phyloP scores from a whole-genome alignment of 371 early-diverging fungal genomes.

The Mucor ambiguus region DNA sequence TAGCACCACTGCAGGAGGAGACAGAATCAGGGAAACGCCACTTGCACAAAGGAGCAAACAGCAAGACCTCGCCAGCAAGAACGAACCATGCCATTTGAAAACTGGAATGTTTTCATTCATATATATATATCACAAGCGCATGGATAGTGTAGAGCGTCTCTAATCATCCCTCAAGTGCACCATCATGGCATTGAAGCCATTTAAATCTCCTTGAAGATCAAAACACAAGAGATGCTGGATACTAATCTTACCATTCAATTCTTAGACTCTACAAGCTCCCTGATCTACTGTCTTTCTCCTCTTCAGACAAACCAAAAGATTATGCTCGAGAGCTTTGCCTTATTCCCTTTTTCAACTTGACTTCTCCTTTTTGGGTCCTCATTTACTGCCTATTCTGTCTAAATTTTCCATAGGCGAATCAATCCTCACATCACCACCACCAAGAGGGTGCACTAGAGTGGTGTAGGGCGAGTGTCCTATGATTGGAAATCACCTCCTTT shows the following conservation, averaged over 20 bases:
- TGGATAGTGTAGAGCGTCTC: neutral
- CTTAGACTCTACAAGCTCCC: neutral
- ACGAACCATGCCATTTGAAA: neutral
- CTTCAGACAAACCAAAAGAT: neutral
- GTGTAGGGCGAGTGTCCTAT: neutral
- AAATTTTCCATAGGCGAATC: neutral
- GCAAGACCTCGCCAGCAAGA: neutral
- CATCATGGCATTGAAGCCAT: neutral
- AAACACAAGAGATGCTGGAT: neutral
- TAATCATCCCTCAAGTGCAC: too few species aligned
- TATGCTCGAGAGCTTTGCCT: constrained; percentile 1
- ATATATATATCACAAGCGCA: neutral
- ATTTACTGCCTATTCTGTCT: neutral
- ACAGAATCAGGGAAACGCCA: neutral
- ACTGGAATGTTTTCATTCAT: neutral
- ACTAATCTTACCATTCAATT: neutral
- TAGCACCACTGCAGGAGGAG: neutral
- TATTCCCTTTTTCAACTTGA: neutral
- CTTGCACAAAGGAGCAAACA: neutral
- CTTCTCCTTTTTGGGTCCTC: neutral
- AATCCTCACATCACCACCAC: neutral
- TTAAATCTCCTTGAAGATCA: neutral
- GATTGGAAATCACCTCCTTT: neutral
- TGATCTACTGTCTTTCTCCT: neutral
- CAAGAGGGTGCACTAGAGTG: neutral